These are phyloP conservation scores for Parathielavia appendiculata DNA, from an alignment of 495 filamentous ascomycete genomes.

Conservation along the genomic window DNA sequence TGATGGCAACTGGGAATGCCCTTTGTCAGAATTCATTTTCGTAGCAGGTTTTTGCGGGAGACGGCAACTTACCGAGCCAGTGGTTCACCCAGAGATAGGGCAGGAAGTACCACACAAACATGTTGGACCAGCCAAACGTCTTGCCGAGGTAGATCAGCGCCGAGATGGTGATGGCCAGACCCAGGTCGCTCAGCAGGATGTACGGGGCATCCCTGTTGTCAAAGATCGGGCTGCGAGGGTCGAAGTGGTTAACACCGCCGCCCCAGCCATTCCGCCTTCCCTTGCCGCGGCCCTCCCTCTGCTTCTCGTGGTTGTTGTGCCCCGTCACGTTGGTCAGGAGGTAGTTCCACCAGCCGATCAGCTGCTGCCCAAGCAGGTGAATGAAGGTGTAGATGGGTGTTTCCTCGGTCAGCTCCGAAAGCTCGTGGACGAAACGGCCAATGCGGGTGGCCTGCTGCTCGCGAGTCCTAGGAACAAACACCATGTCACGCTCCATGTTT, in stretches of 20 bases:
- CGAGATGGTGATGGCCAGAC: slow-evolving; percentile 55
- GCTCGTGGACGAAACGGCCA: slow-evolving; percentile 67
- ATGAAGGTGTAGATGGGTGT: slow-evolving; percentile 77
- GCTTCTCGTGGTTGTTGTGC: slow-evolving; percentile 84
- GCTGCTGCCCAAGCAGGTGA: slow-evolving; percentile 73
- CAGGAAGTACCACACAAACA: slow-evolving; percentile 88
- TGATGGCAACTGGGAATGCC: slow-evolving; percentile 61
- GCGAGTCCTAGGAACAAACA: slow-evolving; percentile 85
- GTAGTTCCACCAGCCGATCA: slow-evolving; percentile 88
- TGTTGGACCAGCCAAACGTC: slow-evolving; percentile 76
- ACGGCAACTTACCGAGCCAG: slow-evolving; percentile 69
- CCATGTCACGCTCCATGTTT: slow-evolving; percentile 94
- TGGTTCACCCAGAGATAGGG: slow-evolving; percentile 99
- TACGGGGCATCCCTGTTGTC: slow-evolving; percentile 81
- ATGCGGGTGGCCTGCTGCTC: slow-evolving; percentile 65
- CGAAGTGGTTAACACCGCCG: slow-evolving; percentile 89
- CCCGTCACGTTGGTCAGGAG: slow-evolving; percentile 84
- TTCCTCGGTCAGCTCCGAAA: slow-evolving; percentile 87
- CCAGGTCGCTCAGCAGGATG: slow-evolving; percentile 79
- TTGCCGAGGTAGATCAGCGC: slow-evolving; percentile 55
- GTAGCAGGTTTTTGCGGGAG: neutral
- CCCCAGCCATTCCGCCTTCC: slow-evolving; percentile 82
- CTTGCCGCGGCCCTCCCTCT: slow-evolving; percentile 76
- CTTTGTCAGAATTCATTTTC: slow-evolving; percentile 20
- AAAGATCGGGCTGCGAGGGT: slow-evolving; percentile 80